Base-by-base conservation (phyloP, 1,284 basidiomycete genomes). In the Ustilago xerochloae region DNA sequence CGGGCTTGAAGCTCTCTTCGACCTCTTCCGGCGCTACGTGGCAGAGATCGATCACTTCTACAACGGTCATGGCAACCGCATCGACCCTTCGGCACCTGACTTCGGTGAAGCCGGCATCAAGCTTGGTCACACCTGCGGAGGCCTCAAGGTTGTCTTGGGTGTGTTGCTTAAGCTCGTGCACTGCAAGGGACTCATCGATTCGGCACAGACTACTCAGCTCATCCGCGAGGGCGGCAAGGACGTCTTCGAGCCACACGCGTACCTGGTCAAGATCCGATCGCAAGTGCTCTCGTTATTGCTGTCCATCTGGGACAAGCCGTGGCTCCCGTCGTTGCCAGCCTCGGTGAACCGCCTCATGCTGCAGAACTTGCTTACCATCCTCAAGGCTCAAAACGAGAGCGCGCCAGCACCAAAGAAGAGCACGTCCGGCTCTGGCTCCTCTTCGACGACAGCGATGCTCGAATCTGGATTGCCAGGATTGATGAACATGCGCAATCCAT, bases 121-220 rank as follows among this genome's bases (percentile, higher is more conserved):
- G 51, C 68, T 85, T 33, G 87, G 90, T 2, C 90, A 93, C 80
- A 91, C 92, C 0, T 92, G 90, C 63, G 90, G 90, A 33, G 92
- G 91, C 8, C 85, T 97, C 57, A 93, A 93, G 84, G 90, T 94
- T 41, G 90, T 90, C 0, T 87, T 97, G 24, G 89, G 92, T 70
- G 86, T 97, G 33, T 86, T 98, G 30, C 88, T 90, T 61, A 90
- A 91, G 8, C 87, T 98, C 48, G 88, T 93, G 28, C 91, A 91
- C 1, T 89, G 91, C 30, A 92, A 91, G 76, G 89, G 92, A 13
- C 87, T 97, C 24, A 88, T 94, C 60, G 94, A 97, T 65, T 92
- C 93, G 12, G 88, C 90, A 1, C 94, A 98, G 84, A 96, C 94
- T 0, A 84, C 88, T 3, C 86, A 92, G 20, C 88, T 93, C 20